Base-by-base conservation (phyloP, 2,329 filamentous ascomycete species). In the Beauveria rudraprayagi region DNA sequence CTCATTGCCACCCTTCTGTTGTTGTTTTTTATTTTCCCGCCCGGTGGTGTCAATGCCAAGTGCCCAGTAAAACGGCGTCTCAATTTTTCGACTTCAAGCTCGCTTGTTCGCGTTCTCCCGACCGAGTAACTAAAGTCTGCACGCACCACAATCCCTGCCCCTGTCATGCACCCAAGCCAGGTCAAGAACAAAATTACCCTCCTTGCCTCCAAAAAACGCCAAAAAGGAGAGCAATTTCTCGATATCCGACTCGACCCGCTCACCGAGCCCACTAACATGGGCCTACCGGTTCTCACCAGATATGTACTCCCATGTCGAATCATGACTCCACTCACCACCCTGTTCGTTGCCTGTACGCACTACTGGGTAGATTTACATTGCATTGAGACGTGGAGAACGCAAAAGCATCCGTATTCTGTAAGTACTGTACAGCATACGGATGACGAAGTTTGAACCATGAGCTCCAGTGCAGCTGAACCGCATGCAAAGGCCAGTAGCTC, bases 181-280 rank as follows among this genome's bases (percentile, higher is more conserved):
- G 41, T 37, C 44, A 11, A 26, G 44, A 48, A 19, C 8, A 40
- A 57, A 19, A 57, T 57, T 57, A 19, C 28, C 1, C 24, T 26
- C 30, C 22, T 22, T 22, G 22, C 22, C 22, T 26, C 30, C 22
- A 22, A 22, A 53, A 55, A 34, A 34, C 14, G 11, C 30, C 30
- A 34, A 34, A 57, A 48, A 57, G 55, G 44, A 37, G 55, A 37
- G 55, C 55, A 57, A 57, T 57, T 48, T 57, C 43, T 56, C 55
- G 43, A 48, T 17, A 56, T 57, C 43, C 44, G 48, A 10, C 28
- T 48, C 43, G 55, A 57, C 55, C 55, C 55, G 55, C 55, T 48
- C 43, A 57, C 55, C 44, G 40, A 48, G 55, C 30, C 55, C 55
- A 40, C 55, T 40, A 24, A 34, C 30, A 34, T n/a, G 28, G 44